phyloP scores from a whole-genome alignment of 2,329 filamentous ascomycete genomes.

The Didymellaceae sp. region DNA sequence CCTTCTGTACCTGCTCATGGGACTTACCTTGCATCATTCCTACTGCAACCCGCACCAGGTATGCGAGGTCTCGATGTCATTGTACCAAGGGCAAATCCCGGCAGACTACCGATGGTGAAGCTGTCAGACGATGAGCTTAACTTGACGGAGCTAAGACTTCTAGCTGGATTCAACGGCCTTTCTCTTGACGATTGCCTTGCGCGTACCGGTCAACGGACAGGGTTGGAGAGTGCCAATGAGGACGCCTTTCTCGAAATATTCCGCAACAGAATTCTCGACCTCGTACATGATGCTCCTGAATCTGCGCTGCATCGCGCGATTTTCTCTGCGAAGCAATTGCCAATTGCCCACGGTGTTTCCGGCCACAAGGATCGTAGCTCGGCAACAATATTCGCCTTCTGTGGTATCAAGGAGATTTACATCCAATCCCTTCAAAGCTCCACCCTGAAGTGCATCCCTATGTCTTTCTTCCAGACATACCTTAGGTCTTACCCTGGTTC shows the following conservation, averaged over 20 bases:
- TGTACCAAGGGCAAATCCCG: constrained; percentile 49
- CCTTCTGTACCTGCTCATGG: constrained; percentile 57
- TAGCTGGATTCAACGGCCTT: constrained; percentile 36
- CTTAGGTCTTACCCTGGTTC: constrained; percentile 54
- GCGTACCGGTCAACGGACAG: constrained; percentile 39
- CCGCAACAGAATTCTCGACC: constrained; percentile 45
- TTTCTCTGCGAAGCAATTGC: constrained; percentile 52
- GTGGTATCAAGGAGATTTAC: constrained; percentile 53
- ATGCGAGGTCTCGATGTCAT: constrained; percentile 53
- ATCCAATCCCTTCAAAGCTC: constrained; percentile 40
- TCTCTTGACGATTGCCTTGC: constrained; percentile 40
- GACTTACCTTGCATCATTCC: constrained; percentile 49
- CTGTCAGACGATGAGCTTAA: constrained; percentile 41
- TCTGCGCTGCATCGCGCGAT: constrained; percentile 51
- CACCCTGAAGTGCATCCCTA: constrained; percentile 46
- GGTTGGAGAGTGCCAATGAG: constrained; percentile 19
- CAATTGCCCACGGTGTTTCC: constrained; percentile 33
- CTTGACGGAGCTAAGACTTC: constrained; percentile 27
- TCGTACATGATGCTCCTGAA: constrained; percentile 47
- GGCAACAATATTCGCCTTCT: constrained; percentile 55
- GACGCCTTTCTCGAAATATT: constrained; percentile 40
- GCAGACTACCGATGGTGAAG: constrained; percentile 54
- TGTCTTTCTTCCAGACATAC: constrained; percentile 54
- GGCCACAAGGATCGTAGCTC: constrained; percentile 33
- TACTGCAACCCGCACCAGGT: constrained; percentile 47